Evolutionary conservation across 305 asterid species (phyloP).

Genomic region (Fraxinus xanthoxyloides): DNA sequence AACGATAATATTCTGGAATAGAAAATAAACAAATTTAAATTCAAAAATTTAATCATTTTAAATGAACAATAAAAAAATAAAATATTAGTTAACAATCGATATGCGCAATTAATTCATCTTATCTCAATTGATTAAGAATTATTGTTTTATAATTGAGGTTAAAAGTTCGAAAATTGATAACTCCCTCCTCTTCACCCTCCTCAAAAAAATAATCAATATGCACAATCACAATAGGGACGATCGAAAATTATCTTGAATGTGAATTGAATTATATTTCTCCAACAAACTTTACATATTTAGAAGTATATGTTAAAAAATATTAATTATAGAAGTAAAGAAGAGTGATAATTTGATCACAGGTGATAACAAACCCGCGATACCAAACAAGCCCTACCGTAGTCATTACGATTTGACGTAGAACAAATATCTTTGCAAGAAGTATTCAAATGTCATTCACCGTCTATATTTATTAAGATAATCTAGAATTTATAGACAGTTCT

Average conservation of each 20-base stretch:
- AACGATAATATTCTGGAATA: background rate
- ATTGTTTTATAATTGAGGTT: background rate
- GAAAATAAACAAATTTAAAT: background rate
- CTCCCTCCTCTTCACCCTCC: background rate
- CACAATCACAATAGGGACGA: too few relatives aligned
- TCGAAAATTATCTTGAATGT: too few relatives aligned
- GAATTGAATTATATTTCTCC: too few relatives aligned
- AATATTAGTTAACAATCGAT: too few relatives aligned
- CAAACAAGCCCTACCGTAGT: background rate
- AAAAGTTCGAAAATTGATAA: background rate
- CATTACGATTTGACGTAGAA: background rate
- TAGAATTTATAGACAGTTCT: background rate
- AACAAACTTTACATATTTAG: too few relatives aligned
- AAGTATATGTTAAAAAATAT: too few relatives aligned
- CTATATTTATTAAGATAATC: background rate
- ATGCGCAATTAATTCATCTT: background rate
- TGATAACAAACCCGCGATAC: background rate
- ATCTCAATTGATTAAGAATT: background rate
- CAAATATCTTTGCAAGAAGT: background rate
- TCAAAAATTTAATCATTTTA: too few relatives aligned
- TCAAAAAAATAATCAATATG: too few relatives aligned
- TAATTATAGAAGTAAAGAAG: background rate
- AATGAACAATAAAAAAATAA: too few relatives aligned
- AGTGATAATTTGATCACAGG: background rate
- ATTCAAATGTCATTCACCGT: background rate